Base-by-base conservation (phyloP, 2,329 filamentous ascomycete genomes). In the Diaporthe sp. region DNA sequence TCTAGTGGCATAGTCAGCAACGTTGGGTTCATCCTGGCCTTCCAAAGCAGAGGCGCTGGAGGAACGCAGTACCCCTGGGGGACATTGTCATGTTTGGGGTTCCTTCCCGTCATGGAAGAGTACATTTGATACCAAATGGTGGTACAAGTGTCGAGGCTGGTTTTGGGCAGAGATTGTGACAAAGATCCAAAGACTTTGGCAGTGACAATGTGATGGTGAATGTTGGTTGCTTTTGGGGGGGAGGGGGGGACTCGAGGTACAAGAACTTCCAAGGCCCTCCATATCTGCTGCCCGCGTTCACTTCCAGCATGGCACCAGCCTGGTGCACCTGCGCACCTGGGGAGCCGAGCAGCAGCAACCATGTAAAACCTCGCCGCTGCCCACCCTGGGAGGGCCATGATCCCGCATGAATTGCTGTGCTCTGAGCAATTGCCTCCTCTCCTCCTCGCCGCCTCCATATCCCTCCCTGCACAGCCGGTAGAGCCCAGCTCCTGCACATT, bases 1-100 rank as follows among this genome's bases (percentile, higher is more conserved):
- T 81, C 97, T 98, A 73, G 17, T 35, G 50, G 9, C 4, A 37
- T 69, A 75, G 78, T 80, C 71, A 79, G 77, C 71, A 69, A 68
- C 42, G 17, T 42, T 35, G 7, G 30, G 9, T 30, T 15, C 53
- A n/a, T 27, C 37, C 10, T n/a, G 42, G 12, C 3, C 53, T n/a
- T 13, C 9, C 17, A 8, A 30, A 30, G 50, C 50, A 39, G 44
- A 47, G 12, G 47, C 22, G 35, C 68, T 32, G 50, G 37, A 50
- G 68, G 42, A 22, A 58, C 58, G 27, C 30, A 61, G 56, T 79
- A 82, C 82, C 78, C 77, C 73, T 84, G 81, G 72, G 81, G 80
- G 63, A 84, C 73, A 72, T 86, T 86, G 71, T 80, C 78, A 76
- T 86, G 84, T 73, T 80, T 84, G n/a, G 77, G 73, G 70, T 86